phyloP scores from a whole-genome alignment of 2,329 filamentous ascomycete species.

The Conoideocrella luteorostrata region DNA sequence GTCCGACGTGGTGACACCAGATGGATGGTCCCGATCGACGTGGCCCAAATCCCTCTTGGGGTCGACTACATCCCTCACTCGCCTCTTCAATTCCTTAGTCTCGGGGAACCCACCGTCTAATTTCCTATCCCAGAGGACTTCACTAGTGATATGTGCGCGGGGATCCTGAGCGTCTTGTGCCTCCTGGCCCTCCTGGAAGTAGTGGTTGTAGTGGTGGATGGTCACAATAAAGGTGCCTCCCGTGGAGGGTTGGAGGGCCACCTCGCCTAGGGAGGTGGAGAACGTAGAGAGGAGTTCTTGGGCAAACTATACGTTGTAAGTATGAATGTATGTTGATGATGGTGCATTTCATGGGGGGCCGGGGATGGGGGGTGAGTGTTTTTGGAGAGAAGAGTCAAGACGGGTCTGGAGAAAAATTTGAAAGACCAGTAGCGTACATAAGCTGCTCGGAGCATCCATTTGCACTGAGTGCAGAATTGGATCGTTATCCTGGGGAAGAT shows the following conservation, averaged over 20 bases:
- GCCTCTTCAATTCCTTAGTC: conserved; percentile 83
- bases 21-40: conserved; percentile 57
- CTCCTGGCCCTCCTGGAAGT: too few relatives aligned
- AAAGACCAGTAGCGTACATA: conserved; percentile 60
- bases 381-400: too few relatives aligned
- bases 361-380: too few relatives aligned
- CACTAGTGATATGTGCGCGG: too few relatives aligned
- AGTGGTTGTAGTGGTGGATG: conserved; percentile 40
- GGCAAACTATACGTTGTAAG: conserved; percentile 60
- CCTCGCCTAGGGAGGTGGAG: conserved; percentile 73
- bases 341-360: too few relatives aligned
- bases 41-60: conserved; percentile 75
- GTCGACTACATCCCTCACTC: conserved; percentile 75
- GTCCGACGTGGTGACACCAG: too few relatives aligned
- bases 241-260: conserved; percentile 77
- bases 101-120: conserved; percentile 85
- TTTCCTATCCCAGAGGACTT: conserved; percentile 86
- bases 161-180: too few relatives aligned
- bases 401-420: conserved; percentile 3
- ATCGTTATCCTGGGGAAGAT: conserved; percentile 57
- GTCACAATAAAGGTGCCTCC: conserved; percentile 78
- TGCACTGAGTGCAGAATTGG: conserved; percentile 87
- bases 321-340: not conserved
- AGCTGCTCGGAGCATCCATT: conserved; percentile 82
- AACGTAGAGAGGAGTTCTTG: conserved; percentile 97